phyloP scores from a whole-genome alignment of 768 basidiomycete species.

The Lactifluus rugatus region DNA sequence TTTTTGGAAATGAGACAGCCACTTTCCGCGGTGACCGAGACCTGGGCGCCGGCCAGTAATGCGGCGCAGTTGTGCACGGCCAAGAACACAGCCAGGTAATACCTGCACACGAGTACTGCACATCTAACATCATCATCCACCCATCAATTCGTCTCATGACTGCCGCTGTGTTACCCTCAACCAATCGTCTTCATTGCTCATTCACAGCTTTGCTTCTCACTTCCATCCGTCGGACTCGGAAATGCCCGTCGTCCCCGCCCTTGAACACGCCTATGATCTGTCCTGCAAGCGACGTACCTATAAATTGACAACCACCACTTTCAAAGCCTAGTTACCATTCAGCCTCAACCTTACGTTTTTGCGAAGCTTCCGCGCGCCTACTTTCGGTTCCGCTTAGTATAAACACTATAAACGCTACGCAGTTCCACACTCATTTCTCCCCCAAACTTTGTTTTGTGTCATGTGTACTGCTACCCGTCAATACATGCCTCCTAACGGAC shows the following conservation, averaged over 20 bases:
- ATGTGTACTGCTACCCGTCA: constrained; percentile 16
- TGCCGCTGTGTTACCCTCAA: not conserved
- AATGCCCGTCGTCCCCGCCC: constrained; percentile 8
- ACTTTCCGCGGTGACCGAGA: not conserved
- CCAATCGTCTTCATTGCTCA: not conserved
- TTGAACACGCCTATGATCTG: not conserved
- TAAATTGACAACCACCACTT: constrained; percentile 4
- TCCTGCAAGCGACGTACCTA: constrained; percentile 11
- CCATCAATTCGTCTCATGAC: constrained; percentile 6
- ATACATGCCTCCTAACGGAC: constrained; percentile 14
- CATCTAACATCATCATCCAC: constrained; percentile 2
- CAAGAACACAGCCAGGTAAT: not conserved
- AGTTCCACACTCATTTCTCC: not conserved
- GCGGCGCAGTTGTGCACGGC: not conserved
- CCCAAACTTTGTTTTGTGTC: not conserved
- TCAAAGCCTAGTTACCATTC: not conserved
- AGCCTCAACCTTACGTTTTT: constrained; percentile 6
- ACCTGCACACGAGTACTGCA: not conserved
- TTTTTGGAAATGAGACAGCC: not conserved
- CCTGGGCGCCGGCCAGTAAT: not conserved
- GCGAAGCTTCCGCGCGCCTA: constrained; percentile 3
- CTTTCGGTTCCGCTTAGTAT: constrained; percentile 5
- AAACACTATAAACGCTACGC: not conserved
- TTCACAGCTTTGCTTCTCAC: not conserved
- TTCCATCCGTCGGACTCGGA: constrained; percentile 3